A percentile compares a stretch with the other conserved stretches of the same genome.
These are phyloP conservation scores for Saitozyma podzolica DNA, from an alignment of 768 basidiomycete genomes.

Conservation along the genomic window DNA sequence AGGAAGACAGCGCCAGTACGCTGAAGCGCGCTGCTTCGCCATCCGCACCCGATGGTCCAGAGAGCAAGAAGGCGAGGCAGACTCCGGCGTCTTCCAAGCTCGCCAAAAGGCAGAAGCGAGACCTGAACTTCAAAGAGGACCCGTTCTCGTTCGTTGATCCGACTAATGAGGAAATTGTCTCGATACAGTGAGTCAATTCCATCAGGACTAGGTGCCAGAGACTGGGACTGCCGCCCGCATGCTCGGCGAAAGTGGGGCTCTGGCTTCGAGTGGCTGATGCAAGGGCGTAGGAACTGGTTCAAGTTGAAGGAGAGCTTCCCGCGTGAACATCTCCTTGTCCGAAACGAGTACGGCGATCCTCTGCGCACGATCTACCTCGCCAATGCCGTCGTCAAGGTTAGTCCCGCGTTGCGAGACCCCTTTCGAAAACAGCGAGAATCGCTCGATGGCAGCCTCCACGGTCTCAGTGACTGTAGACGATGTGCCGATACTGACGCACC, in stretches of 20 bases:
- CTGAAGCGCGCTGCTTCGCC: slow-evolving; percentile 17
- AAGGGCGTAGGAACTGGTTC: slow-evolving; percentile 64
- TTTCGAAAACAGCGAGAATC: background rate
- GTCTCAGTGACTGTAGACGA: background rate
- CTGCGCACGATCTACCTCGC: slow-evolving; percentile 80
- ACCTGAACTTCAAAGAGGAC: slow-evolving; percentile 74
- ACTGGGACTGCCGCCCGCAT: too few relatives aligned
- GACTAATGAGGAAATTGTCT: slow-evolving; percentile 67
- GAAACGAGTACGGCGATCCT: slow-evolving; percentile 64
- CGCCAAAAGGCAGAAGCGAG: slow-evolving; percentile 38
- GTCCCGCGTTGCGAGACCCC: slow-evolving; percentile 5
- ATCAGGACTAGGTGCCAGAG: too few relatives aligned
- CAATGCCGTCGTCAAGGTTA: slow-evolving; percentile 73
- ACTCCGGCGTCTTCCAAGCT: background rate
- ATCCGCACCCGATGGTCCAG: slow-evolving; percentile 8
- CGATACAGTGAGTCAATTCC: slow-evolving; percentile 66
- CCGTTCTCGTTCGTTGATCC: slow-evolving; percentile 80
- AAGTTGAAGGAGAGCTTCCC: slow-evolving; percentile 73
- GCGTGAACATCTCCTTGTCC: slow-evolving; percentile 72
- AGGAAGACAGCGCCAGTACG: background rate
- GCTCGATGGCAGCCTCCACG: background rate
- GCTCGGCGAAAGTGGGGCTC: too few relatives aligned
- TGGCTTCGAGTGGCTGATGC: slow-evolving; percentile 3
- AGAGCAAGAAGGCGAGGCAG: slow-evolving; percentile 7
- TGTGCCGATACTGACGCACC: background rate